Evolutionary conservation across 1,139 yeast genomes (phyloP).

Genomic region (Arxiozyma heterogenica): DNA sequence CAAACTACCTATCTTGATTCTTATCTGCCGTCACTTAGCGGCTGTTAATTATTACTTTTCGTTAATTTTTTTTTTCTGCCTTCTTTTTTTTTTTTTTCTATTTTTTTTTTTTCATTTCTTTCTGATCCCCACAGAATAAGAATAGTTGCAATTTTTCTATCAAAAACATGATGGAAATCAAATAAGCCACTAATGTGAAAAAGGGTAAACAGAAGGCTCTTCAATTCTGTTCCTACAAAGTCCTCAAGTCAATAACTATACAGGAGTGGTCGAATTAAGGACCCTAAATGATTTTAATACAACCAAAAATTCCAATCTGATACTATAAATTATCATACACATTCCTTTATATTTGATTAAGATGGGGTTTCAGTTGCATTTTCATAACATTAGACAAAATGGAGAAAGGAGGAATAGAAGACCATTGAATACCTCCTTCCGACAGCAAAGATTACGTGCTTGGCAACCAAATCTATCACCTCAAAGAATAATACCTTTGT

Average conservation of each 20-base stretch:
- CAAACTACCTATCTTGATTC: neutral
- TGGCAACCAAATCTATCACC: conserved; percentile 83
- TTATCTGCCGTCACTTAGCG: neutral
- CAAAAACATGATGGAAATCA: no score
- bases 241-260: neutral
- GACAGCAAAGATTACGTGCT: conserved; percentile 68
- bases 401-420: conserved; percentile 30
- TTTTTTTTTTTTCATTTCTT: no score
- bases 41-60: neutral
- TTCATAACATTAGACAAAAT: conserved; percentile 1
- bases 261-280: neutral
- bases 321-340: conserved; percentile 8
- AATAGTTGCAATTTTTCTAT: no score
- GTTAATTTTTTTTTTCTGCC: no score
- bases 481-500: conserved; percentile 57
- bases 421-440: conserved; percentile 59
- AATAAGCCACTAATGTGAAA: neutral
- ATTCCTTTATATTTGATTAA: neutral
- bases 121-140: neutral
- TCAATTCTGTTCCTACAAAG: neutral
- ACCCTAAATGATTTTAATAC: neutral
- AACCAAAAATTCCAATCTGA: neutral
- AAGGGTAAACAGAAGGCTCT: neutral
- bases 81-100: neutral
- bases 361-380: conserved; percentile 2